A percentile compares a stretch with the other conserved stretches of the same genome.
Conservation (phyloP, 2,329 filamentous ascomycete genomes). For the Claviceps sp. region DNA sequence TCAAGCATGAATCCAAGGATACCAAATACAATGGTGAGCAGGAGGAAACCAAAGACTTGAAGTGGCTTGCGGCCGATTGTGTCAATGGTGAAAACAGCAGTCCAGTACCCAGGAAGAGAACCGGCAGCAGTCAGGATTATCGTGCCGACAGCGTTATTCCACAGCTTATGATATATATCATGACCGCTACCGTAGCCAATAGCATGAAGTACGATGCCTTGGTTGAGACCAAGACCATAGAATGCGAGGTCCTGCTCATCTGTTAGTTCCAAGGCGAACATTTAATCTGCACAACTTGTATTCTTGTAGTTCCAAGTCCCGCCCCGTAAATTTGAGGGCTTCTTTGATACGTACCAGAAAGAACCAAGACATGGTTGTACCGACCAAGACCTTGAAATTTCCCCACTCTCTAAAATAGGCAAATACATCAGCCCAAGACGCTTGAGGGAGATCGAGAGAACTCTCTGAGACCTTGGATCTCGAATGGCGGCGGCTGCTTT, state of each 20-base stretch:
- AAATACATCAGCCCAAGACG: slow-evolving; percentile 55
- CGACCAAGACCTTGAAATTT: slow-evolving; percentile 57
- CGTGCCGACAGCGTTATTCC: slow-evolving; percentile 62
- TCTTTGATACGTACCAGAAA: slow-evolving; percentile 37
- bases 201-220: slow-evolving; percentile 52
- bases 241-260: slow-evolving; percentile 45
- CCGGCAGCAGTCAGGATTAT: slow-evolving; percentile 67
- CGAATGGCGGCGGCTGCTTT: slow-evolving; percentile 29
- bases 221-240: slow-evolving; percentile 65
- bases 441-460: slow-evolving; percentile 49
- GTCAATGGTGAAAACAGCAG: slow-evolving; percentile 59
- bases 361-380: slow-evolving; percentile 72
- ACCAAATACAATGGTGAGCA: slow-evolving; percentile 49
- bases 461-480: slow-evolving; percentile 38
- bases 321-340: too few relatives aligned
- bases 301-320: too few relatives aligned
- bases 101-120: slow-evolving; percentile 69
- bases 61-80: slow-evolving; percentile 66
- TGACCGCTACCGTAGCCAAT: slow-evolving; percentile 56
- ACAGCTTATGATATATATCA: slow-evolving; percentile 54
- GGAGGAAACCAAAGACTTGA: slow-evolving; percentile 48
- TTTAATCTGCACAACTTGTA: too few relatives aligned
- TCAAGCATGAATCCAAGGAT: slow-evolving; percentile 48
- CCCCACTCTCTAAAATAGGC: slow-evolving; percentile 56
- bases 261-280: slow-evolving; percentile 6